Conservation (phyloP, 1,139 yeast genomes). For the Taphrina deformans region DNA sequence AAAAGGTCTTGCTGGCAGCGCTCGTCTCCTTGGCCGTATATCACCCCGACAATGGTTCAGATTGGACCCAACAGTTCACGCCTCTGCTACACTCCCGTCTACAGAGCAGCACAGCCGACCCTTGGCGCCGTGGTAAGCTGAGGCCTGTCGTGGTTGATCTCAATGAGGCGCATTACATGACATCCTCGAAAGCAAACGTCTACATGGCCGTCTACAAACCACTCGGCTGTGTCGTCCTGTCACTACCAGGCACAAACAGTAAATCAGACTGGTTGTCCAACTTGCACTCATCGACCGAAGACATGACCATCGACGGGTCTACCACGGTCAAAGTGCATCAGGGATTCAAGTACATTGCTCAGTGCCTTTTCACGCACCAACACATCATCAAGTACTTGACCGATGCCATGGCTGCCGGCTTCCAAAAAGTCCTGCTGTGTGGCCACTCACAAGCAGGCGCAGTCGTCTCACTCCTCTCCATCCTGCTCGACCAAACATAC, state of each 20-base stretch:
- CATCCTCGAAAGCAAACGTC: conserved; percentile 20
- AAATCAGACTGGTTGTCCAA: conserved; percentile 26
- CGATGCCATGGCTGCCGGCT: conserved; percentile 10
- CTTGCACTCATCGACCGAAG: conserved; percentile 20
- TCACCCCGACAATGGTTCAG: not conserved
- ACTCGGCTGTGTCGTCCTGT: conserved; percentile 5
- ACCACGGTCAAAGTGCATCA: conserved; percentile 14
- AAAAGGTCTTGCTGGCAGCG: conserved; percentile 2
- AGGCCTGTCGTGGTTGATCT: conserved; percentile 1
- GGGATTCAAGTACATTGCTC: conserved; percentile 25
- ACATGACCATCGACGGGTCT: not conserved
- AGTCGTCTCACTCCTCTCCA: conserved; percentile 19
- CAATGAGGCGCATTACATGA: conserved; percentile 24
- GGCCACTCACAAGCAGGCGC: conserved; percentile 33
- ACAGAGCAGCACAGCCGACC: not conserved
- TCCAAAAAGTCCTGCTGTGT: not conserved
- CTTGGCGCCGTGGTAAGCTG: conserved; percentile 9
- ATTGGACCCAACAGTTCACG: conserved; percentile 1
- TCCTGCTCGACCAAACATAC: not conserved
- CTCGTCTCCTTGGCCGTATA: conserved; percentile 22
- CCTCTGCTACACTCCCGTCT: not conserved
- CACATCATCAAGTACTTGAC: not conserved
- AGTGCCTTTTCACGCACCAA: conserved; percentile 8
- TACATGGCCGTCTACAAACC: conserved; percentile 9
- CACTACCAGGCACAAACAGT: conserved; percentile 29